These are phyloP conservation scores for Bipolaris victoriae DNA, from an alignment of 2,329 filamentous ascomycete genomes.

Conservation along the genomic window DNA sequence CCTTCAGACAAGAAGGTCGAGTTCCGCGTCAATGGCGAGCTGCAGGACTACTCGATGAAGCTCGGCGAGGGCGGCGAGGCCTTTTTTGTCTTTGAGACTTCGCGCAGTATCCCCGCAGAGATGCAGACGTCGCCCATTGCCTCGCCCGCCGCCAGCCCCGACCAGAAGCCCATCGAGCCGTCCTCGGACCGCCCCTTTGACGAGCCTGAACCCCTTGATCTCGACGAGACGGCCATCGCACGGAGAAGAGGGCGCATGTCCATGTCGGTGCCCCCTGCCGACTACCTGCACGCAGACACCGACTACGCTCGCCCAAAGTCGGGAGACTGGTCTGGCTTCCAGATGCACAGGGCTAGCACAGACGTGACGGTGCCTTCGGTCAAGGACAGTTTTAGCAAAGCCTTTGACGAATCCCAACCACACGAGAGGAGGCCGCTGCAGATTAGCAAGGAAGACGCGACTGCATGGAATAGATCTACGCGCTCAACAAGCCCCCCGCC, in stretches of 20 bases:
- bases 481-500: slow-evolving; percentile 80
- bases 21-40: slow-evolving; percentile 90
- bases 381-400: slow-evolving; percentile 47
- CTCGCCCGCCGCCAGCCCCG: slow-evolving; percentile 85
- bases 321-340: slow-evolving; percentile 46
- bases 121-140: slow-evolving; percentile 94
- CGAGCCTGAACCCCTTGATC: slow-evolving; percentile 73
- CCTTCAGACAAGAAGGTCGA: slow-evolving; percentile 99
- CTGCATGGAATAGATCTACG: slow-evolving; percentile 42
- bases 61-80: slow-evolving; percentile 96
- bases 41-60: slow-evolving; percentile 97
- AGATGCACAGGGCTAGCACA: slow-evolving; percentile 55
- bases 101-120: slow-evolving; percentile 86
- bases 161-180: slow-evolving; percentile 60
- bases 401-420: slow-evolving; percentile 25
- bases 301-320: slow-evolving; percentile 36
- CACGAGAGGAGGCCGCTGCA: slow-evolving; percentile 37
- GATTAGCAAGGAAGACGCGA: slow-evolving; percentile 44
- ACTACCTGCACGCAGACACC: slow-evolving; percentile 25
- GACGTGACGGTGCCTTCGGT: slow-evolving; percentile 60
- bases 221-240: slow-evolving; percentile 56
- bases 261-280: slow-evolving; percentile 35
- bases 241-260: slow-evolving; percentile 39
- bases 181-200: slow-evolving; percentile 58
- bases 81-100: slow-evolving; percentile 98